phyloP scores from a whole-genome alignment of 1,139 yeast genomes.

The Pichia sp. region DNA sequence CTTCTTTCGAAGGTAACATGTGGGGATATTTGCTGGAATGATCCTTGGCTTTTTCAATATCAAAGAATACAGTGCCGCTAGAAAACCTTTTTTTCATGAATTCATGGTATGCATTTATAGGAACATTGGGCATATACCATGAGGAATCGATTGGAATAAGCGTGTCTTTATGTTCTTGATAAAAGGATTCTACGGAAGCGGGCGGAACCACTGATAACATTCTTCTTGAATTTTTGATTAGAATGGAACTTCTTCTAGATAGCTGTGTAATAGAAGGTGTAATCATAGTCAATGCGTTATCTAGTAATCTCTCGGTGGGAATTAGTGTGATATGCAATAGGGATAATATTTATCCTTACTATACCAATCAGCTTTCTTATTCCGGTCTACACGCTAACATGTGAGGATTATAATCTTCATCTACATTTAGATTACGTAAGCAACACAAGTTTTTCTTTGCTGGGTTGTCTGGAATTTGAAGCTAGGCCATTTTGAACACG shows the following conservation, averaged over 20 bases:
- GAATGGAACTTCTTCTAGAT: background rate
- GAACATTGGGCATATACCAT: constrained; percentile 83
- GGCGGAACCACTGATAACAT: constrained; percentile 20
- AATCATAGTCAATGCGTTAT: background rate
- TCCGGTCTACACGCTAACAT: too few relatives aligned
- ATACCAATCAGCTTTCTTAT: too few relatives aligned
- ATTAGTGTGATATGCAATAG: too few relatives aligned
- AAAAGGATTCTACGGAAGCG: constrained; percentile 19
- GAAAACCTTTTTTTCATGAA: constrained; percentile 52
- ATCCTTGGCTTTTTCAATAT: constrained; percentile 67
- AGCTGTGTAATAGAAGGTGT: background rate
- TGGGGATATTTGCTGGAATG: constrained; percentile 68
- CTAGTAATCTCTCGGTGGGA: too few relatives aligned
- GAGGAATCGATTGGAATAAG: constrained; percentile 78
- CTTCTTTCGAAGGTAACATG: constrained; percentile 67
- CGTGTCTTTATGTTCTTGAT: constrained; percentile 24
- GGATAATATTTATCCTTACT: too few relatives aligned
- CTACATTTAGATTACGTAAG: background rate
- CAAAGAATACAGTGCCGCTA: constrained; percentile 69
- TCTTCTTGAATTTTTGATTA: background rate
- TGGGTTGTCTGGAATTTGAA: background rate
- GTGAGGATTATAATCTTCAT: too few relatives aligned
- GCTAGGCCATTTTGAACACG: background rate
- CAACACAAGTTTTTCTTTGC: background rate
- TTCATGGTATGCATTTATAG: constrained; percentile 56